phyloP scores from a whole-genome alignment of 129 eudicot genomes.

The Sambucus nigra region DNA sequence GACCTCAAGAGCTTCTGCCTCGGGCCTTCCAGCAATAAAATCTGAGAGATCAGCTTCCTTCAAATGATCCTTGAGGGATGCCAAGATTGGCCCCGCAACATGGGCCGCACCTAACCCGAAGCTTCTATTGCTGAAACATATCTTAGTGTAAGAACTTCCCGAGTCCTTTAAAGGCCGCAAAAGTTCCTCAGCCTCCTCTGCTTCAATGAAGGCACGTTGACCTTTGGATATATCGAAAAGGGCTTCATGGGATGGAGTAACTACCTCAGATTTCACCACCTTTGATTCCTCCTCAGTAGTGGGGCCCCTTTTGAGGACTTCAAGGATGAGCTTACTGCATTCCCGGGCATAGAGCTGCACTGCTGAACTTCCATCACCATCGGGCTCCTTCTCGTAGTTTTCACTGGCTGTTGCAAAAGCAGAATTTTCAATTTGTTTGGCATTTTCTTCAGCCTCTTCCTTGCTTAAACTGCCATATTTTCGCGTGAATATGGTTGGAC shows the following conservation, averaged over 20 bases:
- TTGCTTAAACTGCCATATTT: slow-evolving; percentile 56
- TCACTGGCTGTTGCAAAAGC: slow-evolving; percentile 53
- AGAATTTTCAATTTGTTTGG: slow-evolving; percentile 52
- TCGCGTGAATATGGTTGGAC: slow-evolving; percentile 56
- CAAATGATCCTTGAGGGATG: slow-evolving; percentile 45
- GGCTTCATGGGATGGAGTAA: slow-evolving; percentile 12
- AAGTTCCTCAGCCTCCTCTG: slow-evolving; percentile 59
- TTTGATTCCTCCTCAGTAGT: slow-evolving; percentile 19
- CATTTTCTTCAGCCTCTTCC: slow-evolving; percentile 61
- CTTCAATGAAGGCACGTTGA: slow-evolving; percentile 64
- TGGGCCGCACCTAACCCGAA: slow-evolving; percentile 67
- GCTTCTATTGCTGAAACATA: slow-evolving; percentile 88
- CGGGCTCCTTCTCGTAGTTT: slow-evolving; percentile 58
- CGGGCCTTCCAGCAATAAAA: slow-evolving; percentile 73
- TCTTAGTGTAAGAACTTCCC: slow-evolving; percentile 46
- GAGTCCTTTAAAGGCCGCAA: slow-evolving; percentile 52
- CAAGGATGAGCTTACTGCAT: slow-evolving; percentile 68
- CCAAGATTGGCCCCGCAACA: slow-evolving; percentile 52
- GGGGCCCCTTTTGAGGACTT: slow-evolving; percentile 50
- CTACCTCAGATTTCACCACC: slow-evolving; percentile 18
- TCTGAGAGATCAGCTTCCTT: slow-evolving; percentile 69
- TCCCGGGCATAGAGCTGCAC: slow-evolving; percentile 76
- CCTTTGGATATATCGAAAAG: slow-evolving; percentile 76
- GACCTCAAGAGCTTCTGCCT: slow-evolving; percentile 71
- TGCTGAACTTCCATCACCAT: slow-evolving; percentile 72